Conservation (phyloP, 169 alveolate species). For the Perkinsus olseni region DNA sequence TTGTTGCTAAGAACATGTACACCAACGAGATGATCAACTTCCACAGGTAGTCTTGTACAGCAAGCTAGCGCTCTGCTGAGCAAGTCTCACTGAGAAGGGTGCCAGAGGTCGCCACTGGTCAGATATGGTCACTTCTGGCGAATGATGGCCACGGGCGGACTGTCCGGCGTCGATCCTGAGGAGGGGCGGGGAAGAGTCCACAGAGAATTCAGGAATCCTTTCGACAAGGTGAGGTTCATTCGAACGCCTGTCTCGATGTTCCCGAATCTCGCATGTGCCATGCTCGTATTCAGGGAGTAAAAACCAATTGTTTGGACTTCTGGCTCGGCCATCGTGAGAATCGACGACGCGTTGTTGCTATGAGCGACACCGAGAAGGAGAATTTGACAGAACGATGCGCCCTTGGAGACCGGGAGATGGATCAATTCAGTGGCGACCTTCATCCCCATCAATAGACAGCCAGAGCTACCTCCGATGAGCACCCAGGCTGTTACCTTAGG, state of each 20-base stretch:
- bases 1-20: not conserved
- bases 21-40: not conserved
- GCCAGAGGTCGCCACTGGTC: not conserved
- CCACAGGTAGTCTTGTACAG: not conserved
- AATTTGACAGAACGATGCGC: not conserved
- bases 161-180: not conserved
- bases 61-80: not conserved
- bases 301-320: not conserved
- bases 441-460: too few relatives aligned
- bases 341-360: not conserved
- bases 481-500: too few relatives aligned
- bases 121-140: slow-evolving; percentile 1
- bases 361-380: not conserved
- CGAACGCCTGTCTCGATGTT: not conserved
- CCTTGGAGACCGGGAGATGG: not conserved
- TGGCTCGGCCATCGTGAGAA: not conserved
- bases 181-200: not conserved
- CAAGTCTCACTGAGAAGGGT: too few relatives aligned
- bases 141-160: not conserved
- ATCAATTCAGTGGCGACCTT: not conserved
- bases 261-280: too few relatives aligned
- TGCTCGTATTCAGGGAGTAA: not conserved
- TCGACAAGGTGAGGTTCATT: not conserved
- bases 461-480: too few relatives aligned
- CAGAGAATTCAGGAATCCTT: not conserved